Percentiles rank a stretch among this genome's conserved stretches.
phyloP scores from a whole-genome alignment of 2,329 filamentous ascomycete genomes.

The Hypoxylon sp. region DNA sequence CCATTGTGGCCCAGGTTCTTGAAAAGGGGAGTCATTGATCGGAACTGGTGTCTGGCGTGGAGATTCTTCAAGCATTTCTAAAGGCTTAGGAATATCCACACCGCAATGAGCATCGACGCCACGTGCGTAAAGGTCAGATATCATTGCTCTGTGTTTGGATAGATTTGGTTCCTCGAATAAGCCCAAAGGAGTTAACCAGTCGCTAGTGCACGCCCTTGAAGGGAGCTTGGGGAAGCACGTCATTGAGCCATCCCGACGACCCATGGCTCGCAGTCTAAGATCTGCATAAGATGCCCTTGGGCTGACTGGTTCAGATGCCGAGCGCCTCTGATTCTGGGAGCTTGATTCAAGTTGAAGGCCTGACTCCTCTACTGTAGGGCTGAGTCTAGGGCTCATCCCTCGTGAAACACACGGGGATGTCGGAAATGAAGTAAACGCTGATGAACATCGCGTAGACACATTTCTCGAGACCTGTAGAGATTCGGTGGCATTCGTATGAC shows the following conservation, averaged over 20 bases:
- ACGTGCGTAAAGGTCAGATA: constrained; percentile 43
- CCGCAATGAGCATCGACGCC: constrained; percentile 53
- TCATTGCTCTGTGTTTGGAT: constrained; percentile 23
- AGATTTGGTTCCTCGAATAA: constrained; percentile 32
- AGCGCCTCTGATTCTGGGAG: constrained; percentile 30
- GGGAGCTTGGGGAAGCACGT: constrained; percentile 48
- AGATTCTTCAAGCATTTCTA: constrained; percentile 44
- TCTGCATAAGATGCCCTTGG: constrained; percentile 23
- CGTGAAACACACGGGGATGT: constrained; percentile 24
- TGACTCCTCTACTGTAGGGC: constrained; percentile 24
- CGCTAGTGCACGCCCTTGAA: constrained; percentile 49
- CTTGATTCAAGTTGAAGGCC: background rate
- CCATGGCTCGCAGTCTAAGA: constrained; percentile 4
- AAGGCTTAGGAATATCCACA: constrained; percentile 11
- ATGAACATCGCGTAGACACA: constrained; percentile 25
- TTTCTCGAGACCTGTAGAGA: constrained; percentile 20
- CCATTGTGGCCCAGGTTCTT: constrained; percentile 5
- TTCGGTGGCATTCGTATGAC: constrained; percentile 5
- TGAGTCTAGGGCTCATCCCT: constrained; percentile 30
- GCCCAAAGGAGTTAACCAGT: constrained; percentile 50
- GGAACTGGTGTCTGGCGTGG: constrained; percentile 25
- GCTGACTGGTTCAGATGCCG: constrained; percentile 45
- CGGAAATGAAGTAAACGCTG: constrained; percentile 33
- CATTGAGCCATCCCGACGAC: constrained; percentile 39
- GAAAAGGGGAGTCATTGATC: constrained; percentile 8